Percentiles rank a stretch among this genome's conserved stretches.
These are phyloP conservation scores for Gymnopilus dilepis DNA, from an alignment of 768 basidiomycete species.

Conservation along the genomic window DNA sequence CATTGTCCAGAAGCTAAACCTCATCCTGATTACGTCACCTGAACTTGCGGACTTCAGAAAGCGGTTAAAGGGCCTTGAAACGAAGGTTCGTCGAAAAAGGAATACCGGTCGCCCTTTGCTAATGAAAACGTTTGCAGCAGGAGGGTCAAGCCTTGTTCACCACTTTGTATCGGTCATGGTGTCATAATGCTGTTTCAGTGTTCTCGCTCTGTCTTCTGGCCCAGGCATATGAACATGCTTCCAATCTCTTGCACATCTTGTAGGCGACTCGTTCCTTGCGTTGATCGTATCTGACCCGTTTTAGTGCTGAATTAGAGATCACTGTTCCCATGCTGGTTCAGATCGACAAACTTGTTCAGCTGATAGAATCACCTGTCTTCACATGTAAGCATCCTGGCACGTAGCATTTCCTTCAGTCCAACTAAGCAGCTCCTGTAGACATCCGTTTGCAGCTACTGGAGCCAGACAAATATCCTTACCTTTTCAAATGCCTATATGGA, in stretches of 20 bases:
- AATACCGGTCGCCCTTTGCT: neutral
- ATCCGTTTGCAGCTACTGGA: conserved; percentile 93
- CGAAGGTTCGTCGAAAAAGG: conserved; percentile 61
- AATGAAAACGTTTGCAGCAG: conserved; percentile 53
- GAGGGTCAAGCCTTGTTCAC: conserved; percentile 97
- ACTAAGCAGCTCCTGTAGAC: conserved; percentile 46
- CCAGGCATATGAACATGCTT: conserved; percentile 98
- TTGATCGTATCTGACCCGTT: neutral
- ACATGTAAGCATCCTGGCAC: conserved; percentile 69
- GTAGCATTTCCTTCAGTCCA: neutral
- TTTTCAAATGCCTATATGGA: conserved; percentile 98
- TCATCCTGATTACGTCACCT: conserved; percentile 95
- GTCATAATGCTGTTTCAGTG: conserved; percentile 96
- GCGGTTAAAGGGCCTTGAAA: conserved; percentile 90
- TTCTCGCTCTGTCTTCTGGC: conserved; percentile 96
- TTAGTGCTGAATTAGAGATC: conserved; percentile 94
- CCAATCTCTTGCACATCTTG: conserved; percentile 96
- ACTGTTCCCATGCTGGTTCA: conserved; percentile 95
- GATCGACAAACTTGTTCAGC: conserved; percentile 95
- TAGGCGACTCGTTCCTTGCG: conserved; percentile 35
- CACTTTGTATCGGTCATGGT: conserved; percentile 96
- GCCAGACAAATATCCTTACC: conserved; percentile 93
- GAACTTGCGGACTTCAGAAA: conserved; percentile 96
- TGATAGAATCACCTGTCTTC: conserved; percentile 98
- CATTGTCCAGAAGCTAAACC: conserved; percentile 96